phyloP scores from a whole-genome alignment of 306 rosid species.

The Vicia sativa region DNA sequence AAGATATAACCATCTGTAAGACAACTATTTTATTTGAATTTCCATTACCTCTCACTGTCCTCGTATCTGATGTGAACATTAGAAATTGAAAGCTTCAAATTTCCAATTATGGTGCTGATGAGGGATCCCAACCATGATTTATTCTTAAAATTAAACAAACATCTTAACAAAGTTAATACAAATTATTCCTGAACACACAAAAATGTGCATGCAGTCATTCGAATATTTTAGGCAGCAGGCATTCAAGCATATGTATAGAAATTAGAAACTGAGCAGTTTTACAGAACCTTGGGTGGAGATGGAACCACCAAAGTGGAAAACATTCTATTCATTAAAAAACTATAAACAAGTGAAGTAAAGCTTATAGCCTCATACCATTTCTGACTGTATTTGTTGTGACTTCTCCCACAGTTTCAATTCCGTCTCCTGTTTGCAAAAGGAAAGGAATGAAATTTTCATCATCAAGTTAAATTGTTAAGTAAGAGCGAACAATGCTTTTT shows the following conservation, averaged over 20 bases:
- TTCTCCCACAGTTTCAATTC: conserved; percentile 86
- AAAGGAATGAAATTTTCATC: conserved; percentile 29
- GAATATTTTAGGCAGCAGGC: neutral
- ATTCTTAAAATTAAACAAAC: conserved; percentile 56
- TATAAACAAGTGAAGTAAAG: conserved; percentile 2
- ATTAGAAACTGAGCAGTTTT: conserved; percentile 17
- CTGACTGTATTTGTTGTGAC: conserved; percentile 67
- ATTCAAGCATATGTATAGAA: conserved; percentile 22
- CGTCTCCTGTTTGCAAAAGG: conserved; percentile 75
- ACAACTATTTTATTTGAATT: conserved; percentile 12
- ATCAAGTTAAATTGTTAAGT: conserved; percentile 22
- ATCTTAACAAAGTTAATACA: conserved; percentile 33
- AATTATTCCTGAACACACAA: conserved; percentile 33
- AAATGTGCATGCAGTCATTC: conserved; percentile 21
- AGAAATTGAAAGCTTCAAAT: conserved; percentile 91
- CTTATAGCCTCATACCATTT: conserved; percentile 83
- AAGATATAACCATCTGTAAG: conserved; percentile 13
- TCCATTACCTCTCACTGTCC: conserved; percentile 81
- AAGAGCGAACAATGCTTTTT: conserved; percentile 20
- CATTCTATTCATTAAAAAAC: conserved; percentile 22
- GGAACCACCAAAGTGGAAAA: conserved; percentile 28
- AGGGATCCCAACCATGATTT: conserved; percentile 96
- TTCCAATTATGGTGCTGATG: conserved; percentile 89
- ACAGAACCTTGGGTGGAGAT: conserved; percentile 16
- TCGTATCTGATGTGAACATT: conserved; percentile 96